Conservation (phyloP, 2,329 filamentous ascomycete genomes). For the Clarireedia homoeocarpa region DNA sequence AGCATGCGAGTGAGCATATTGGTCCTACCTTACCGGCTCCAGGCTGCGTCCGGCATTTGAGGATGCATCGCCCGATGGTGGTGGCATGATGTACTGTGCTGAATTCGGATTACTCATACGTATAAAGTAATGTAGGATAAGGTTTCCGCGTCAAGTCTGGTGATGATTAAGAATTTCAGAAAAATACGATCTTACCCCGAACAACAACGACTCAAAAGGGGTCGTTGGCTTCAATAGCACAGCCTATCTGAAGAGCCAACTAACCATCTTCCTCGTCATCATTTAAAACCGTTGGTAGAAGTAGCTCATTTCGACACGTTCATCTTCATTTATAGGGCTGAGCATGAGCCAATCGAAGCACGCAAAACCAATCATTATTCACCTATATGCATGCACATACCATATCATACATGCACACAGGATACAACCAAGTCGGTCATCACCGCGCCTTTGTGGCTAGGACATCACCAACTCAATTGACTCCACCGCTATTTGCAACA, state of each 20-base stretch:
- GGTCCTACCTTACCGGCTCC: neutral
- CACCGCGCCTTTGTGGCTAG: slow-evolving; percentile 2
- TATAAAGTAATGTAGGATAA: no score
- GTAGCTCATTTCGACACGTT: no score
- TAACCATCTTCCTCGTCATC: no score
- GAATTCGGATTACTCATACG: neutral
- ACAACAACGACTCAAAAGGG: no score
- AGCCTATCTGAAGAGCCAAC: no score
- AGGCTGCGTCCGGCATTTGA: slow-evolving; percentile 2
- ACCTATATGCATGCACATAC: neutral
- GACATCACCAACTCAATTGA: no score
- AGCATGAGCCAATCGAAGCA: neutral
- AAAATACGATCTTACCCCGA: no score
- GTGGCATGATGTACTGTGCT: neutral
- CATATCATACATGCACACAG: neutral
- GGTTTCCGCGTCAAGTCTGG: no score
- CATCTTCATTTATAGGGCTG: neutral
- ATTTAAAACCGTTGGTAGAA: no score
- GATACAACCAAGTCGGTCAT: neutral
- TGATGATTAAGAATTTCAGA: no score
- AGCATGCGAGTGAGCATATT: no score
- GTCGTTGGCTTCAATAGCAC: no score
- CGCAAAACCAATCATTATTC: neutral
- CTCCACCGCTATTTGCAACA: neutral
- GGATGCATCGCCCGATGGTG: neutral